Percentiles rank a stretch among this genome's conserved stretches.
Conservation (phyloP, 2,329 filamentous ascomycete genomes). For the Eurotiales sp. region DNA sequence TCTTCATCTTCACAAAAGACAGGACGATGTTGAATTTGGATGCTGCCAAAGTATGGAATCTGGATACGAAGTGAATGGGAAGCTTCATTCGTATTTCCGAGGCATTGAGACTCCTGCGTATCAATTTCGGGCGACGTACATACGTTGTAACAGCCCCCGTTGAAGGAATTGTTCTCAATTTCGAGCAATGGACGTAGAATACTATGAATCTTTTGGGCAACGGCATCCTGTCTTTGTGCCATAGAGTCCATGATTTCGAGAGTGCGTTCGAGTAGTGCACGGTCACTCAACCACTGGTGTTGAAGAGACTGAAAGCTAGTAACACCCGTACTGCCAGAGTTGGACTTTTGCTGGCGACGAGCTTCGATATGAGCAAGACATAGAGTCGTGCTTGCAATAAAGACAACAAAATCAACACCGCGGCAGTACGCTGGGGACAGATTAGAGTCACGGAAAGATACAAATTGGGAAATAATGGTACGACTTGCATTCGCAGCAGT, state of each 20-base stretch:
- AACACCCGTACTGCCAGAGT: neutral
- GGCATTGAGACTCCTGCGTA: neutral
- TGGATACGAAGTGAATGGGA: conserved; percentile 31
- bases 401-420: conserved; percentile 23
- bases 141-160: neutral
- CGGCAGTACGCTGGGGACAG: conserved; percentile 22
- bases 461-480: conserved; percentile 48
- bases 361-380: conserved; percentile 24
- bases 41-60: conserved; percentile 43
- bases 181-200: conserved; percentile 19
- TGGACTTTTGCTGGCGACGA: conserved; percentile 9
- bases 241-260: conserved; percentile 34
- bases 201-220: conserved; percentile 24
- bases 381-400: conserved; percentile 25
- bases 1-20: neutral
- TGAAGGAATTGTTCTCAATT: conserved; percentile 17
- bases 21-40: conserved; percentile 30
- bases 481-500: conserved; percentile 51
- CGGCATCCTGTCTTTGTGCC: conserved; percentile 26
- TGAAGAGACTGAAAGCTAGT: conserved; percentile 20
- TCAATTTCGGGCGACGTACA: neutral
- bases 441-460: conserved; percentile 41
- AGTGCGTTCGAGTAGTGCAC: conserved; percentile 37
- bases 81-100: neutral
- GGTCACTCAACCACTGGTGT: conserved; percentile 40